Percentiles rank a stretch among this genome's conserved stretches.
Conservation (phyloP, 768 basidiomycete genomes). For the Filobasidium floriforme region DNA sequence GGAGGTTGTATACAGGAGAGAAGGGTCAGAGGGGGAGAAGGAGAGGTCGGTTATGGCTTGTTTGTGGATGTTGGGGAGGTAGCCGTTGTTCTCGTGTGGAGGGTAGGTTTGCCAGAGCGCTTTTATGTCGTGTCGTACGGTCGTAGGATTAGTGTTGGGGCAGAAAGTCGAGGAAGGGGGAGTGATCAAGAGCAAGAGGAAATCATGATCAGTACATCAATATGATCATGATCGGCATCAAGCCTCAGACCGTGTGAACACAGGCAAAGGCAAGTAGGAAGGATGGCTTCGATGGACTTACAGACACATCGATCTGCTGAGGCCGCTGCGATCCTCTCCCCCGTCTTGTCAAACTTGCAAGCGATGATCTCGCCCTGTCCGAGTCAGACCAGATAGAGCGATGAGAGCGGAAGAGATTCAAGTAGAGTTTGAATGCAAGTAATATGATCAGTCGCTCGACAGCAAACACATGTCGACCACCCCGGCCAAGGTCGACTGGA, state of each 20-base stretch:
- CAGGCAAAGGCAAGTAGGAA: background rate
- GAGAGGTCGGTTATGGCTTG: slow-evolving; percentile 86
- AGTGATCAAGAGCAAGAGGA: background rate
- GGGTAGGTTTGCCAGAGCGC: slow-evolving; percentile 86
- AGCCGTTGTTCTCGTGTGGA: slow-evolving; percentile 86
- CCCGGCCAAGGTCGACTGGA: slow-evolving; percentile 26
- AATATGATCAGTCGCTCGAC: no score
- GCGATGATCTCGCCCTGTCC: slow-evolving; percentile 76
- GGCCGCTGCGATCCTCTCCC: slow-evolving; percentile 86
- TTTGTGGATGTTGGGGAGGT: slow-evolving; percentile 74
- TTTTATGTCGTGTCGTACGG: slow-evolving; percentile 35
- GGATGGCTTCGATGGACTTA: slow-evolving; percentile 49
- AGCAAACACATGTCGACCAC: no score
- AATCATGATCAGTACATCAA: background rate
- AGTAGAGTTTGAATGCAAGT: no score
- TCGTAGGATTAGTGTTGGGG: background rate
- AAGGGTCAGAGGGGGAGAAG: slow-evolving; percentile 49
- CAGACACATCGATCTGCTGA: slow-evolving; percentile 85
- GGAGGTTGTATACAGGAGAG: slow-evolving; percentile 64
- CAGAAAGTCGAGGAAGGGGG: background rate
- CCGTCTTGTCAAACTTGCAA: slow-evolving; percentile 87
- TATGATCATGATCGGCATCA: no score
- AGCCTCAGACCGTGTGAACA: no score
- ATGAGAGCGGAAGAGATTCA: no score
- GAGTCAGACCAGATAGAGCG: no score